Evolutionary conservation across 805 yeast genomes (phyloP).

Genomic region (Kluyveromyces siamensis): DNA sequence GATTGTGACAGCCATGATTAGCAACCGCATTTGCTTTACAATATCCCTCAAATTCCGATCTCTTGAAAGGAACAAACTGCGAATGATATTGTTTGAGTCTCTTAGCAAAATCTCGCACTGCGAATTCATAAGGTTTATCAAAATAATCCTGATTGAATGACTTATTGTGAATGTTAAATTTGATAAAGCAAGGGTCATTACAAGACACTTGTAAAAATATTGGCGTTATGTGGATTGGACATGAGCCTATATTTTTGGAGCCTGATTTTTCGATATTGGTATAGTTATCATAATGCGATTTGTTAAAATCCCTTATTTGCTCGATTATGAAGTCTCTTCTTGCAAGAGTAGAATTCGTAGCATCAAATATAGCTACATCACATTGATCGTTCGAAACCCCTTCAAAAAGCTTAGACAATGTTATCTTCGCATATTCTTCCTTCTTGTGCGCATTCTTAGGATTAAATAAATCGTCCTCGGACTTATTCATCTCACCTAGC

Average conservation of each 20-base stretch:
- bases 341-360: slow-evolving; percentile 45
- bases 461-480: slow-evolving; percentile 34
- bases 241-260: neutral
- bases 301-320: slow-evolving; percentile 15
- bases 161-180: slow-evolving; percentile 57
- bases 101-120: slow-evolving; percentile 51
- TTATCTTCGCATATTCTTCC: slow-evolving; percentile 45
- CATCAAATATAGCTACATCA: slow-evolving; percentile 51
- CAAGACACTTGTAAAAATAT: slow-evolving; percentile 54
- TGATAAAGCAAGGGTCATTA: slow-evolving; percentile 39
- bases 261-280: neutral
- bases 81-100: slow-evolving; percentile 43
- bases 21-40: slow-evolving; percentile 6
- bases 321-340: slow-evolving; percentile 29
- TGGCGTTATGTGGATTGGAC: slow-evolving; percentile 32
- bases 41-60: slow-evolving; percentile 14
- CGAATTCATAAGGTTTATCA: slow-evolving; percentile 40
- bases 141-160: slow-evolving; percentile 54
- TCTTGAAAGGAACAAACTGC: slow-evolving; percentile 22
- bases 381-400: slow-evolving; percentile 35
- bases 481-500: slow-evolving; percentile 17
- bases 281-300: slow-evolving; percentile 4
- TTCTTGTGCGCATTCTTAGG: slow-evolving; percentile 35
- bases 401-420: slow-evolving; percentile 38
- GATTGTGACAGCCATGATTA: slow-evolving; percentile 4